Evolutionary conservation across 106 monocot genomes (phyloP).

Genomic region (Triglochin maritima): DNA sequence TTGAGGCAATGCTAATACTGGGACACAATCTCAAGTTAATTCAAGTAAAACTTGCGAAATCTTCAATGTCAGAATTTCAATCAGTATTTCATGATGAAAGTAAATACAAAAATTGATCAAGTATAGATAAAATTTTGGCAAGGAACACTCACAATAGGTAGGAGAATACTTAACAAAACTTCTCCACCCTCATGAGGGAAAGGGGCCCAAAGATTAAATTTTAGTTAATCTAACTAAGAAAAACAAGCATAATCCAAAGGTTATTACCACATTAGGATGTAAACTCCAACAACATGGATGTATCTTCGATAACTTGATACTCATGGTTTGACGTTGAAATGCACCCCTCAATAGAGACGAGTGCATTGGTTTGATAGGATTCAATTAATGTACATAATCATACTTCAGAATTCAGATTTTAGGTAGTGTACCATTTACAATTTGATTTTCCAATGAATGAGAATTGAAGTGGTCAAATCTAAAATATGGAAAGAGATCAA

Average conservation of each 20-base stretch:
- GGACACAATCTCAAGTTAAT: no score
- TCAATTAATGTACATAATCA: slow-evolving; percentile 56
- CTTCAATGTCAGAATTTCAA: no score
- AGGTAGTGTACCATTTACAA: neutral
- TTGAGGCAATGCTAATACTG: slow-evolving; percentile 26
- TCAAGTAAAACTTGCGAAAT: no score
- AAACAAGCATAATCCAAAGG: neutral
- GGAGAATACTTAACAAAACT: slow-evolving; percentile 25
- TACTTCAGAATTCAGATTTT: neutral
- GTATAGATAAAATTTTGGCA: no score
- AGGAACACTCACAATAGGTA: slow-evolving; percentile 31
- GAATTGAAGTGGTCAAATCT: neutral
- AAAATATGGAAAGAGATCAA: neutral
- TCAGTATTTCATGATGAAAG: no score
- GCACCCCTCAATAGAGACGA: slow-evolving; percentile 60
- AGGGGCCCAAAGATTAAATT: slow-evolving; percentile 61
- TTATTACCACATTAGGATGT: neutral
- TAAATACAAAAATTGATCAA: no score
- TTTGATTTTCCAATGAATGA: neutral
- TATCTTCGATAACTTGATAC: slow-evolving; percentile 3
- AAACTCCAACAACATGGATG: neutral
- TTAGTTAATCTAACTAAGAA: slow-evolving; percentile 40
- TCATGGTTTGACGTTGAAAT: slow-evolving; percentile 50
- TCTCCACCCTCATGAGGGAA: slow-evolving; percentile 65
- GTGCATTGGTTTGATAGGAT: slow-evolving; percentile 73